Evolutionary conservation across 148 eudicot species (phyloP), one percentile per base, ranked within the genome.

Genomic region (Vaccinium macrocarpon): DNA sequence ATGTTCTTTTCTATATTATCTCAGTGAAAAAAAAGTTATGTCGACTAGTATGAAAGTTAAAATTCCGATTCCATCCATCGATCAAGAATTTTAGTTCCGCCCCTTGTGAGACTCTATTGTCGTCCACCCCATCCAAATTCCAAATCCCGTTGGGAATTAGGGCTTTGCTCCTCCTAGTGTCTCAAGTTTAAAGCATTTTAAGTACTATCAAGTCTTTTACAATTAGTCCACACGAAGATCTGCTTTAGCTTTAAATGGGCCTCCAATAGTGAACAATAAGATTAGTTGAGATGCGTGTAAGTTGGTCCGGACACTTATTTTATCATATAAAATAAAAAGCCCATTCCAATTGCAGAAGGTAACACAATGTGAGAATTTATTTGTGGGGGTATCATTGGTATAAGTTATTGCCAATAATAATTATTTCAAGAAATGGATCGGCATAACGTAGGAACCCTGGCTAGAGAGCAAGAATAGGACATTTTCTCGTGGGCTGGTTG

Each of bases 391-490:
- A 27, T 27, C 14, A 29, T 25, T 29, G 38, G 18, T 12, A 4
- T 1, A 68, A 68, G 27, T 11, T 11, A 68, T 68, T 1, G 73
- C 73, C 38, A 27, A 13, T 68, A 6, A 27, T 29, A 68, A 5
- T 25, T 68, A 68, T 27, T 62, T 25, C 18, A 68, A 27, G 42
- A 68, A 13, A 68, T 68, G 73, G 73, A 68, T 27, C 18, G 18
- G 73, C 73, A 68, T 68, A 68, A 68, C 73, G 73, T 27, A 68
- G 73, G 73, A 68, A 68, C 73, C 42, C 73, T 68, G 18, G 73
- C 16, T 12, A 27, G 42, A 68, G 18, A 68, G 73, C 42, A 68
- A 13, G 73, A 27, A 68, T 68, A 42, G 73, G 73, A 68, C 73
- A 68, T 68, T 5, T 25, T 68, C 42, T 68, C 73, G 73, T 68